Evolutionary conservation across 345 rosid species (phyloP).

Genomic region (Microthlaspi erraticum): DNA sequence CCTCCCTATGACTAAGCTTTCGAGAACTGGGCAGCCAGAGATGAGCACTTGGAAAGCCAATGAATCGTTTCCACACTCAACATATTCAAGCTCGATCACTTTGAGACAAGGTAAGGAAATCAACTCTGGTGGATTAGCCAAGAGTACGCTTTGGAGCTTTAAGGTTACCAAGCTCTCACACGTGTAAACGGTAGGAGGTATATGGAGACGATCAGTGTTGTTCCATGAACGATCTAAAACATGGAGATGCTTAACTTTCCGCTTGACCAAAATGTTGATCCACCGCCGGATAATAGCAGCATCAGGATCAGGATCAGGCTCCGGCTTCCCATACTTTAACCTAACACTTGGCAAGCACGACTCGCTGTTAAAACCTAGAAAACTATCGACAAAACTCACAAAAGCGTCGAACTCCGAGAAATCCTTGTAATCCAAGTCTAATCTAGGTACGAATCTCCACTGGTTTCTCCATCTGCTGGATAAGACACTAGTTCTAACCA

Average conservation of each 20-base stretch:
- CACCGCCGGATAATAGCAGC: conserved; percentile 2
- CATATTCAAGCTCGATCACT: background rate
- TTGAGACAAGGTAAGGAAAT: conserved; percentile 26
- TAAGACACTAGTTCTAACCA: conserved; percentile 19
- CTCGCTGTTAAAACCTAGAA: background rate
- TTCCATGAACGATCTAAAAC: background rate
- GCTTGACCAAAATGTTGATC: background rate
- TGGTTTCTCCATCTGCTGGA: conserved; percentile 27
- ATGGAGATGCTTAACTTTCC: conserved; percentile 14
- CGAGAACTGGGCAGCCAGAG: conserved; percentile 9
- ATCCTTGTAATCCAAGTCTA: background rate
- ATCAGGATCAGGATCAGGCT: background rate
- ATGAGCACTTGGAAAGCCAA: conserved; percentile 3
- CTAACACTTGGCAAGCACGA: background rate
- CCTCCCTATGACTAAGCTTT: background rate
- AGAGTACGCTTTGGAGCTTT: background rate
- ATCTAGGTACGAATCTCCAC: conserved; percentile 8
- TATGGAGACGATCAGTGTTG: too few species aligned
- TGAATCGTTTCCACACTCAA: background rate
- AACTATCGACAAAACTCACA: conserved; percentile 4
- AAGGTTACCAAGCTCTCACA: conserved; percentile 31
- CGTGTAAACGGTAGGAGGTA: conserved; percentile 12
- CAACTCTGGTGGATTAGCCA: conserved; percentile 1
- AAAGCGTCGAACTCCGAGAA: background rate
- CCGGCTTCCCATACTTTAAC: background rate